Percentiles rank a stretch among this genome's conserved stretches.
Conservation (phyloP, 192 early-diverging fungal genomes). For the Coemansia asiatica region DNA sequence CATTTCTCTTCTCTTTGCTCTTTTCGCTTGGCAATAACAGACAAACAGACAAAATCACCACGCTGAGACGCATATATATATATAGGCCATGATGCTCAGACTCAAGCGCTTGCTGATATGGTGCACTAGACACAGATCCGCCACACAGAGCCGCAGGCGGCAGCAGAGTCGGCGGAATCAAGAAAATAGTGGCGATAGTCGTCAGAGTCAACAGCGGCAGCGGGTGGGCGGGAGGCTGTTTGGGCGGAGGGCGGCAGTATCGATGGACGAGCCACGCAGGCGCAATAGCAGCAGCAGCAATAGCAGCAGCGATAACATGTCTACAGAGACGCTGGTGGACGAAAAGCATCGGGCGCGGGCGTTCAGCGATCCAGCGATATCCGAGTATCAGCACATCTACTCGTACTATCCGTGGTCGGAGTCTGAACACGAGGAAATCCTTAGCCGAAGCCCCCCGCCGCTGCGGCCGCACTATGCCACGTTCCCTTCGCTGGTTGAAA, state of each 20-base stretch:
- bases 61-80: background rate
- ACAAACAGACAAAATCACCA: background rate
- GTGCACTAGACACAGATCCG: conserved; percentile 29
- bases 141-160: background rate
- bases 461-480: conserved; percentile 43
- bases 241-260: conserved; percentile 21
- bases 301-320: conserved; percentile 7
- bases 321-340: conserved; percentile 44
- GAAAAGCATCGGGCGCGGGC: conserved; percentile 30
- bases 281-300: background rate
- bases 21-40: background rate
- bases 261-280: conserved; percentile 15
- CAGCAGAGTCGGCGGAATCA: background rate
- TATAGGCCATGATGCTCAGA: conserved; percentile 9
- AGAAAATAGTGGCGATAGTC: background rate
- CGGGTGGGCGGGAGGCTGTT: conserved; percentile 18
- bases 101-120: conserved; percentile 38
- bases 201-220: conserved; percentile 2
- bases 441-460: conserved; percentile 44
- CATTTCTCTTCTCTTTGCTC: background rate
- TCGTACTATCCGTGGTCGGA: conserved; percentile 54
- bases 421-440: conserved; percentile 45
- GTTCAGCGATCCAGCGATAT: conserved; percentile 32
- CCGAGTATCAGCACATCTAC: conserved; percentile 32
- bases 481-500: conserved; percentile 51